A percentile compares a stretch with the other conserved stretches of the same genome.
phyloP scores from a whole-genome alignment of 345 rosid genomes.

The Acer campestre region DNA sequence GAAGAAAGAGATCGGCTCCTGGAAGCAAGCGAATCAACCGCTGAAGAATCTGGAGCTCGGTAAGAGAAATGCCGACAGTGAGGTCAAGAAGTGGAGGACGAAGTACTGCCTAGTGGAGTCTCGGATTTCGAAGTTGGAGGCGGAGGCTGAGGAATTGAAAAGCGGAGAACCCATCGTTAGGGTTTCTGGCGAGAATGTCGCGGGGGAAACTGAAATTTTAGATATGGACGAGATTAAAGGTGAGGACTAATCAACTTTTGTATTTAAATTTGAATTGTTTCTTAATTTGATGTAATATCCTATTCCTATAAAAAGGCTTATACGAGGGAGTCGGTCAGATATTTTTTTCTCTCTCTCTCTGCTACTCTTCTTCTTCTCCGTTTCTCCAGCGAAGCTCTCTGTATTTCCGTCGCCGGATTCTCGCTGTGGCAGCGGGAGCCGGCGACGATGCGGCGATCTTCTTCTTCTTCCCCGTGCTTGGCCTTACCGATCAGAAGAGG shows the following conservation, averaged over 20 bases:
- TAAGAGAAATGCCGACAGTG: constrained; percentile 15
- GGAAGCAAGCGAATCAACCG: not conserved
- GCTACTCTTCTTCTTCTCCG: no score
- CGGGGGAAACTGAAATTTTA: not conserved
- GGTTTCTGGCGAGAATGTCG: constrained; percentile 7
- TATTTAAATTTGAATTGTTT: no score
- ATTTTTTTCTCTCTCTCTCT: no score
- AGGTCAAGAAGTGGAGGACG: constrained; percentile 13
- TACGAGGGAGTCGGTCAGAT: no score
- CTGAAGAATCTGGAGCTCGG: not conserved
- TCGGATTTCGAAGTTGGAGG: constrained; percentile 26
- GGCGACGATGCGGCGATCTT: no score
- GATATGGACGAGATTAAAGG: not conserved
- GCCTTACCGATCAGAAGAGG: no score
- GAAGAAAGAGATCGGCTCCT: constrained; percentile 8
- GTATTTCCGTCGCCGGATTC: no score
- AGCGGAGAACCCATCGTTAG: not conserved
- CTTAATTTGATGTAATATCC: no score
- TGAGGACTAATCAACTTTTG: not conserved
- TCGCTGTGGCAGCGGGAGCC: no score
- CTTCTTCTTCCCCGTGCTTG: no score
- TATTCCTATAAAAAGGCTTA: no score
- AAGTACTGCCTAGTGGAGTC: constrained; percentile 22
- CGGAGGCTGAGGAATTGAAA: not conserved
- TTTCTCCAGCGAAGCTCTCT: no score